A percentile compares a stretch with the other conserved stretches of the same genome.
Evolutionary conservation across 805 yeast genomes (phyloP).

Genomic region (Diddensiella transvaalensis): DNA sequence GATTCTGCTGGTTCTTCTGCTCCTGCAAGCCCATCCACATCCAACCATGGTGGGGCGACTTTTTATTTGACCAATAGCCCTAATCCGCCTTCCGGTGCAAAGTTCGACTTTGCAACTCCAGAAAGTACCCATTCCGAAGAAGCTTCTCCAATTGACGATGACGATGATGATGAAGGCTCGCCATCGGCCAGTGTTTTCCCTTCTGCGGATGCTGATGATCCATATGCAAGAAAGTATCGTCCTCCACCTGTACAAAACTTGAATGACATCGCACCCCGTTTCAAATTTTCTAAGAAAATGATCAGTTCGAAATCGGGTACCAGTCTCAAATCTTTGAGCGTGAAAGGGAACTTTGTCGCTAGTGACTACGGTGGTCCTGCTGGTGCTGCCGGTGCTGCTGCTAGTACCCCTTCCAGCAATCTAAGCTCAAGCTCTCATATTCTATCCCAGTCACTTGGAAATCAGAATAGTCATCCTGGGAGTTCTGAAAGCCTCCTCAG

Average conservation of each 20-base stretch:
- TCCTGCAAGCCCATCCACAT: background rate
- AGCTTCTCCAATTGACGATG: constrained; percentile 14
- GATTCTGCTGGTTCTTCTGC: background rate
- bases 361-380: background rate
- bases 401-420: background rate
- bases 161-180: constrained; percentile 7
- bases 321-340: constrained; percentile 12
- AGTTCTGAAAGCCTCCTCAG: background rate
- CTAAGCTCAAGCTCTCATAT: background rate
- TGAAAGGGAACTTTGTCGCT: background rate
- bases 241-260: constrained; percentile 25
- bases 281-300: constrained; percentile 27
- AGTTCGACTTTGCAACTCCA: constrained; percentile 2
- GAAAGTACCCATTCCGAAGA: constrained; percentile 10
- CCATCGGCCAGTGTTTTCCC: constrained; percentile 21
- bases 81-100: constrained; percentile 2
- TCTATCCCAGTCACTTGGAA: background rate
- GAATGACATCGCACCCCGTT: constrained; percentile 34
- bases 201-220: constrained; percentile 29
- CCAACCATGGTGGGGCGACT: background rate
- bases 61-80: background rate
- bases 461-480: constrained; percentile 9
- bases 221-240: constrained; percentile 33
- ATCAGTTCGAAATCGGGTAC: constrained; percentile 8
- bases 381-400: background rate